A percentile compares a stretch with the other conserved stretches of the same genome.
Evolutionary conservation across 1,139 yeast genomes (phyloP).

Genomic region (Magnusiomyces clavatus): DNA sequence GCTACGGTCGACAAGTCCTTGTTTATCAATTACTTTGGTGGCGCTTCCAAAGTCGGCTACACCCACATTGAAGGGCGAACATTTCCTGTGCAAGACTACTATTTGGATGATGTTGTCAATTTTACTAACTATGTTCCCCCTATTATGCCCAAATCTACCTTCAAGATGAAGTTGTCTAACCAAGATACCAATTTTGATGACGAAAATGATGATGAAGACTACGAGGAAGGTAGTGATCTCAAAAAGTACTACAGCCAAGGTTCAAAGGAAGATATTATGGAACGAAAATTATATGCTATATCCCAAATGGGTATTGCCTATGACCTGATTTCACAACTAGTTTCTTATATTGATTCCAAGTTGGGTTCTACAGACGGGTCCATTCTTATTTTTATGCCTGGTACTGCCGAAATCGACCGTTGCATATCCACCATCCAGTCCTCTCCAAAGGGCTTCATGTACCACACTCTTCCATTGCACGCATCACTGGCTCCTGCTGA

Average conservation of each 20-base stretch:
- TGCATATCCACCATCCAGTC: slow-evolving; percentile 35
- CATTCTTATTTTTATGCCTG: slow-evolving; percentile 79
- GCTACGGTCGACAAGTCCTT: slow-evolving; percentile 80
- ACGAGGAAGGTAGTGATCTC: slow-evolving; percentile 1
- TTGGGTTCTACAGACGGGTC: slow-evolving; percentile 54
- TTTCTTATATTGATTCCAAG: slow-evolving; percentile 44
- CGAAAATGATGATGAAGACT: slow-evolving; percentile 15
- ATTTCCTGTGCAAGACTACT: slow-evolving; percentile 75
- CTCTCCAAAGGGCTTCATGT: slow-evolving; percentile 14
- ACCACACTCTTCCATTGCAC: slow-evolving; percentile 63
- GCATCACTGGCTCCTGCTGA: slow-evolving; percentile 81
- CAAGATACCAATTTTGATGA: slow-evolving; percentile 3
- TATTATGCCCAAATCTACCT: slow-evolving; percentile 10
- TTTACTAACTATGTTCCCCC: slow-evolving; percentile 35
- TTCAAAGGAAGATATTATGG: slow-evolving; percentile 31
- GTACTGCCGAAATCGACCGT: slow-evolving; percentile 76
- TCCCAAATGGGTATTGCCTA: slow-evolving; percentile 49
- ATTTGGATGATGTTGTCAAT: slow-evolving; percentile 56
- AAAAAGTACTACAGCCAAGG: slow-evolving; percentile 10
- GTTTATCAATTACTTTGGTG: slow-evolving; percentile 56
- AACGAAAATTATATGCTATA: slow-evolving; percentile 18
- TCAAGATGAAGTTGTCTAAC: background rate
- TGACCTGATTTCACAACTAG: slow-evolving; percentile 55
- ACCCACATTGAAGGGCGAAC: slow-evolving; percentile 86
- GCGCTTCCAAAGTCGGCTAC: slow-evolving; percentile 27